Evolutionary conservation across 2,329 filamentous ascomycete genomes (phyloP), one percentile per base, ranked within the genome.

Genomic region (Harringtonia lauricola): DNA sequence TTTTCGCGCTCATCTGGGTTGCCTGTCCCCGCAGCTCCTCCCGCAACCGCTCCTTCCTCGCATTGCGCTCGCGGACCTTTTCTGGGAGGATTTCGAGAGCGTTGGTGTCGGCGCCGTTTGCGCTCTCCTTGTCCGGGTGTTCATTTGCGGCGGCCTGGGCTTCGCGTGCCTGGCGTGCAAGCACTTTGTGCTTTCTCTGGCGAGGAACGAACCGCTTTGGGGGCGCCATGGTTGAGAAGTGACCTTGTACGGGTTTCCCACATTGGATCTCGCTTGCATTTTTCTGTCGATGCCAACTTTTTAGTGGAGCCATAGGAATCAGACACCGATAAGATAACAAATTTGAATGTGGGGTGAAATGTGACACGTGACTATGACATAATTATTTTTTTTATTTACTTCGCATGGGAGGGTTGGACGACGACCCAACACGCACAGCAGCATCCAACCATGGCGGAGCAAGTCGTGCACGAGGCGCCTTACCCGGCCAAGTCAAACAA

Each of bases 131-230:
- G 67, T 49, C 63, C 58, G 38, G 65, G 59, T 31, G 60, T 55
- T 45, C 58, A 60, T 48, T 69, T 62, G 52, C 65, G 61, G 19
- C 55, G 59, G 26, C 55, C 60, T 48, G 41, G 10, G 36, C 38
- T 47, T 71, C 62, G 38, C 64, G 58, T 3, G 41, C 46, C 54
- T 76, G 66, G 34, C 81, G 76, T 26, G 81, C 83, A 18, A 84
- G 67, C 31, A 78, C 79, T 55, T 76, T 82, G 59, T 81, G 79
- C 63, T 83, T 83, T 47, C 79, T 68, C 64, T 81, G 75, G 22
- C 79, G 68, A 31, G 79, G 76, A 1, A 81, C 73, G 50, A 79
- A 81, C 55, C 72, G 64, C 14, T 51, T 51, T 9, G 28, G 21
- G 10, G 43, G 33, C 8, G 49, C 40, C 49, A 50, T 49, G 12